Conservation (phyloP, 1,139 yeast species). For the Insectozyma bohioensis region DNA sequence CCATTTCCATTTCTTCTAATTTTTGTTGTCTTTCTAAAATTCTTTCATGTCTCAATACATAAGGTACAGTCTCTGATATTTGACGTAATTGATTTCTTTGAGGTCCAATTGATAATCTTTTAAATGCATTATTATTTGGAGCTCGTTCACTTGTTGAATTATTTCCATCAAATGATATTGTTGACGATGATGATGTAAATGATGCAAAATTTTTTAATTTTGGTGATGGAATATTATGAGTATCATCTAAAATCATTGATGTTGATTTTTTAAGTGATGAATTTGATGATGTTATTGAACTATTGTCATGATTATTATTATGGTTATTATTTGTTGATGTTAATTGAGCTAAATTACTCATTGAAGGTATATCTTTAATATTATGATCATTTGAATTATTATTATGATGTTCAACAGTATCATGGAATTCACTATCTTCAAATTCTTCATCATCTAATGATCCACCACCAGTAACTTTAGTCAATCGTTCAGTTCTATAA, state of each 20-base stretch:
- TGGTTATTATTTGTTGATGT: conserved; percentile 23
- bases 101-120: conserved; percentile 56
- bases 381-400: conserved; percentile 4
- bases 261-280: conserved; percentile 27
- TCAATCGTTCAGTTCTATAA: conserved; percentile 85
- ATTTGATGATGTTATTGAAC: conserved; percentile 24
- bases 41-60: conserved; percentile 73
- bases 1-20: conserved; percentile 74
- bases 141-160: conserved; percentile 13
- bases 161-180: conserved; percentile 24
- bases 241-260: conserved; percentile 40
- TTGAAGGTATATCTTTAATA: conserved; percentile 48
- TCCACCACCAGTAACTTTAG: conserved; percentile 40
- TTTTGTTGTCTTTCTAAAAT: conserved; percentile 73
- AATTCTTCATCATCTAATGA: conserved; percentile 15
- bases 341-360: conserved; percentile 64
- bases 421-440: conserved; percentile 27
- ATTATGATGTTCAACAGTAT: conserved; percentile 26
- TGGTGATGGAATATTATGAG: conserved; percentile 32
- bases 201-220: conserved; percentile 29
- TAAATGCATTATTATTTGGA: conserved; percentile 44
- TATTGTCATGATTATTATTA: conserved; percentile 15
- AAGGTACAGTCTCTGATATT: conserved; percentile 79
- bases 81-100: conserved; percentile 71
- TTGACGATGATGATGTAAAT: conserved; percentile 33